These are phyloP conservation scores for Heliamphora pulchella DNA, from an alignment of 179 eudicot species.

Conservation along the genomic window DNA sequence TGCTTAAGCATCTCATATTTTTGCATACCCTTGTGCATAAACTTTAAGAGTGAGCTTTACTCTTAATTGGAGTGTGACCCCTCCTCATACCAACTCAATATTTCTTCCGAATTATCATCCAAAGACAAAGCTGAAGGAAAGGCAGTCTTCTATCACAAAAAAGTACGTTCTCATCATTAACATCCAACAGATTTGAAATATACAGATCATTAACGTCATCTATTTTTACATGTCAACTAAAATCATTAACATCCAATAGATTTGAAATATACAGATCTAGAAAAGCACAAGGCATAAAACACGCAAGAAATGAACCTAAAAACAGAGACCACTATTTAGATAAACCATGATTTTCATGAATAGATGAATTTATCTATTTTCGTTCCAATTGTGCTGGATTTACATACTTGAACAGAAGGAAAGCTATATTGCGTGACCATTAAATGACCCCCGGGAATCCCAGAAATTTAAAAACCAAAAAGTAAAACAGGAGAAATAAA, in stretches of 20 bases:
- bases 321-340: background rate
- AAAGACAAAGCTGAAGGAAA: background rate
- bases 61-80: background rate
- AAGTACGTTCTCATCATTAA: background rate
- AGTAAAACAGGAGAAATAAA: background rate
- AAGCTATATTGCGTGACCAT: background rate
- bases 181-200: background rate
- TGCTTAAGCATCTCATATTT: too few relatives aligned
- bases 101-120: background rate
- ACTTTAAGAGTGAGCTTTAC: background rate
- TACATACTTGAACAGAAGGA: background rate
- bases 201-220: background rate
- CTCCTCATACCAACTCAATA: background rate
- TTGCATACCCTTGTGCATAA: too few relatives aligned
- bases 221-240: background rate
- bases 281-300: background rate
- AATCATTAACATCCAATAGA: background rate
- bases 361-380: background rate
- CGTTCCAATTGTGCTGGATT: background rate
- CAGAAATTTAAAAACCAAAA: background rate
- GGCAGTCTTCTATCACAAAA: background rate
- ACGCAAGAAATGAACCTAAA: background rate
- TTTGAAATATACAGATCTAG: slow-evolving; percentile 9
- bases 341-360: background rate
- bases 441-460: background rate